Evolutionary conservation across 805 yeast genomes (phyloP).

Genomic region (Sugiyamaella marilandica): DNA sequence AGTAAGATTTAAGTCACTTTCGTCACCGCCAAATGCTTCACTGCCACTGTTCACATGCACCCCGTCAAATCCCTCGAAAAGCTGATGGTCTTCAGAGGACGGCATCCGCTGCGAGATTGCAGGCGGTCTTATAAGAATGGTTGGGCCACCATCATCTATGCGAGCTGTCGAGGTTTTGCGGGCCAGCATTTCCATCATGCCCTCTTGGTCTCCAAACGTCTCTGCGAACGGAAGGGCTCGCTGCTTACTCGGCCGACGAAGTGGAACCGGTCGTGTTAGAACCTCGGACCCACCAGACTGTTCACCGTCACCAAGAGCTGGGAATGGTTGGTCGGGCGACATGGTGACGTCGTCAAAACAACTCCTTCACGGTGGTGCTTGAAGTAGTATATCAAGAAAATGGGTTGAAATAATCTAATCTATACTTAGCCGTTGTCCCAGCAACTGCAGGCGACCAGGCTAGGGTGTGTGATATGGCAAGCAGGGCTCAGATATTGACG

Average conservation of each 20-base stretch:
- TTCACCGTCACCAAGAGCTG: no score
- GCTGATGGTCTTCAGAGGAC: background rate
- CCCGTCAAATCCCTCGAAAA: slow-evolving; percentile 23
- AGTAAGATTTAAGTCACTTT: no score
- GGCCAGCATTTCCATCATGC: slow-evolving; percentile 1
- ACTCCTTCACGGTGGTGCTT: background rate
- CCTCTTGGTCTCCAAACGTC: background rate
- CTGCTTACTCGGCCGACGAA: no score
- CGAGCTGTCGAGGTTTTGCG: background rate
- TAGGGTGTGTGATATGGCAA: no score
- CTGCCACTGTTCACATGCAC: slow-evolving; percentile 16
- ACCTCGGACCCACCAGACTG: no score
- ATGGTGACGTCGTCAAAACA: background rate
- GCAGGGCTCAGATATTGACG: no score
- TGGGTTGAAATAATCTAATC: background rate
- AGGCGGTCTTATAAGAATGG: background rate
- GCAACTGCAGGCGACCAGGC: no score
- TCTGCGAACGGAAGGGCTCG: no score
- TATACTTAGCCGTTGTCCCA: background rate
- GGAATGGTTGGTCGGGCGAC: background rate
- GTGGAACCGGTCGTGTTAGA: no score
- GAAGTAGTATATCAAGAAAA: no score
- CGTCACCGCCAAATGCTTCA: background rate
- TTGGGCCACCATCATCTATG: background rate
- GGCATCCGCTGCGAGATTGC: background rate